Percentiles rank a stretch among this genome's conserved stretches.
Conservation (phyloP, 176 grass and related monocot genomes). For the Miscanthus lutarioriparius region DNA sequence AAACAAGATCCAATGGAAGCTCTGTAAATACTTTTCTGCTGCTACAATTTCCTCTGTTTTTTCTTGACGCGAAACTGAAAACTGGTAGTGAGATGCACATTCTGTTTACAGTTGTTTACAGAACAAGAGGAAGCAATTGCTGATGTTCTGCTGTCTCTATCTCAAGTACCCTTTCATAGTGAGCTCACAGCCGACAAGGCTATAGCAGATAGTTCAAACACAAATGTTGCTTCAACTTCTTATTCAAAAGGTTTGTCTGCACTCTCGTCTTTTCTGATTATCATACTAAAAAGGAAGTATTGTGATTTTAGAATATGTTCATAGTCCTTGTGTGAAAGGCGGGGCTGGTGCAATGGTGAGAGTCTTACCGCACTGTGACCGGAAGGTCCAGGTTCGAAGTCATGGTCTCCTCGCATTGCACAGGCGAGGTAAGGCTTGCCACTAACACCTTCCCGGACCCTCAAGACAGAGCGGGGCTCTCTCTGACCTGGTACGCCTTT, state of each 20-base stretch:
- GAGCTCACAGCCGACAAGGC: not conserved
- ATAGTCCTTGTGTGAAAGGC: conserved; percentile 21
- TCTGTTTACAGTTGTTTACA: conserved; percentile 48
- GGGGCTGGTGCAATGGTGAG: no score
- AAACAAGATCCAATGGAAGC: conserved; percentile 29
- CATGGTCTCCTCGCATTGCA: no score
- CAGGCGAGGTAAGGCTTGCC: no score
- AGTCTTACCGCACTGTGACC: no score
- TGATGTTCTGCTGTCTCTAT: conserved; percentile 51
- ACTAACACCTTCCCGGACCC: no score
- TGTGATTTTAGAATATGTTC: not conserved
- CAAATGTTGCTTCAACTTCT: conserved; percentile 38
- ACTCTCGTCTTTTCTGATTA: not conserved
- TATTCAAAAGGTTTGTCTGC: conserved; percentile 45
- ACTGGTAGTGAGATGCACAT: conserved; percentile 8
- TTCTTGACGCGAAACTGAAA: not conserved
- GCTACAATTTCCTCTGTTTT: not conserved
- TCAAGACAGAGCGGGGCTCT: no score
- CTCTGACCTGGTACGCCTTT: no score
- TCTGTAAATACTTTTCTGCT: conserved; percentile 9
- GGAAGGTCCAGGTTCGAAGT: no score
- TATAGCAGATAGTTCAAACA: conserved; percentile 12
- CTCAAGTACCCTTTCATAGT: conserved; percentile 19
- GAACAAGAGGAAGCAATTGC: conserved; percentile 63
- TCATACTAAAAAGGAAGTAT: not conserved